A percentile compares a stretch with the other conserved stretches of the same genome.
phyloP scores from a whole-genome alignment of 2,329 filamentous ascomycete genomes.

The Blumeria graminis region DNA sequence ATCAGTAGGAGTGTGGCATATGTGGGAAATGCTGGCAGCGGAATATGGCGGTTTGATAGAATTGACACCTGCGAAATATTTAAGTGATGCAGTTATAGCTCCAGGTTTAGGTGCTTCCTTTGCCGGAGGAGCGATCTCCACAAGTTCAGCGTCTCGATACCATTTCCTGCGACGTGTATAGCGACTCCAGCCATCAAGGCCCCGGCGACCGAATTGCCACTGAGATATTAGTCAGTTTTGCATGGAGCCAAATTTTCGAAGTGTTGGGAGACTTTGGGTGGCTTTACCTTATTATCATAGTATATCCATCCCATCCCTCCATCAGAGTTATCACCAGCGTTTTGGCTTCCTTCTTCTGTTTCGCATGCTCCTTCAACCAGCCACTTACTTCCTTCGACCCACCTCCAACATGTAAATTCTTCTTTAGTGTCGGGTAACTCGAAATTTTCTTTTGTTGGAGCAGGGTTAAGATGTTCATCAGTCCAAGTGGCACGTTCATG shows the following conservation, averaged over 20 bases:
- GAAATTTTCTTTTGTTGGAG: slow-evolving; percentile 50
- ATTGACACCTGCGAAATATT: not conserved
- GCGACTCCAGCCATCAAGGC: slow-evolving; percentile 73
- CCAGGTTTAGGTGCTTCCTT: slow-evolving; percentile 17
- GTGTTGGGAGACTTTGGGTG: not conserved
- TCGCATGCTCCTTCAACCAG: slow-evolving; percentile 52
- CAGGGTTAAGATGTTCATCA: slow-evolving; percentile 74
- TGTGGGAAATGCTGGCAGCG: slow-evolving; percentile 2
- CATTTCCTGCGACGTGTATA: slow-evolving; percentile 89
- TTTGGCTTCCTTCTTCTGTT: slow-evolving; percentile 21
- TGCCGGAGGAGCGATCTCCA: slow-evolving; percentile 35
- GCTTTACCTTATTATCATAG: slow-evolving; percentile 76
- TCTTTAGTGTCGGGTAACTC: slow-evolving; percentile 41
- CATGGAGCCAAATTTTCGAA: not conserved
- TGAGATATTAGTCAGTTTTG: slow-evolving; percentile 17
- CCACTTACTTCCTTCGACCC: slow-evolving; percentile 75
- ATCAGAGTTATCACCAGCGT: slow-evolving; percentile 16
- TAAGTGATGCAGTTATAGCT: not conserved
- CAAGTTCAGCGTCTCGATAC: slow-evolving; percentile 87
- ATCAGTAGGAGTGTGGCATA: not conserved
- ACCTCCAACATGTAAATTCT: slow-evolving; percentile 43
- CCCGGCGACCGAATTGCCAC: slow-evolving; percentile 76
- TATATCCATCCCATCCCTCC: slow-evolving; percentile 71
- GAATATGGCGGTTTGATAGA: not conserved
- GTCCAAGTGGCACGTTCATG: slow-evolving; percentile 87